Percentiles rank a stretch among this genome's conserved stretches.
These are phyloP conservation scores for Umbelopsis vinacea DNA, from an alignment of 192 early-diverging fungal species.

Conservation along the genomic window DNA sequence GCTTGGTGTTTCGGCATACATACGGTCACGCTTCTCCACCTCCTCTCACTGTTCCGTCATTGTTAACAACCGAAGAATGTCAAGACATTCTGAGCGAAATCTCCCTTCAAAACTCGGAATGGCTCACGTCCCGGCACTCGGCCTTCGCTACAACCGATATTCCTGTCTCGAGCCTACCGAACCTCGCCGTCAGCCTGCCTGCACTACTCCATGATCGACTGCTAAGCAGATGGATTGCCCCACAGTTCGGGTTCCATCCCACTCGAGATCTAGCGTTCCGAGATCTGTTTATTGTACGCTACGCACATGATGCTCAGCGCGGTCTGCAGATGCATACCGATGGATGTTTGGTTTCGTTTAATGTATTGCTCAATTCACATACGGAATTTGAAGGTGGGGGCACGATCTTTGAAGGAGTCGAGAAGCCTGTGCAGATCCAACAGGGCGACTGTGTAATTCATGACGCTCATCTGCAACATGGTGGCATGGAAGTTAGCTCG, in stretches of 20 bases:
- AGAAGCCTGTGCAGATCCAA: slow-evolving; percentile 21
- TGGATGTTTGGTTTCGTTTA: slow-evolving; percentile 59
- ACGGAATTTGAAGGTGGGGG: slow-evolving; percentile 59
- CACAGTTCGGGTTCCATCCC: slow-evolving; percentile 37
- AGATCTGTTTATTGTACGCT: slow-evolving; percentile 54
- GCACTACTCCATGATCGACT: slow-evolving; percentile 32
- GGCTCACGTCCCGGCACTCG: slow-evolving; percentile 53
- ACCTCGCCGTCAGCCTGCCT: slow-evolving; percentile 29
- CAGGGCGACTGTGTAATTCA: slow-evolving; percentile 55
- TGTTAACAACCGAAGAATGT: slow-evolving; percentile 29
- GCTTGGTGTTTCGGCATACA: slow-evolving; percentile 31
- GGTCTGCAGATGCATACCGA: slow-evolving; percentile 53
- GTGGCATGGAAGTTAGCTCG: slow-evolving; percentile 44
- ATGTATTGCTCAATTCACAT: slow-evolving; percentile 49
- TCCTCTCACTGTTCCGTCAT: not conserved
- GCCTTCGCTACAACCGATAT: slow-evolving; percentile 57
- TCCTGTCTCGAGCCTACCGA: slow-evolving; percentile 30
- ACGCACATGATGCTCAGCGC: slow-evolving; percentile 47
- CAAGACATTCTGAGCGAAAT: slow-evolving; percentile 34
- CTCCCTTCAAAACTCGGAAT: slow-evolving; percentile 20
- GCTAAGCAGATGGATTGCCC: slow-evolving; percentile 30
- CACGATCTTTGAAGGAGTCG: slow-evolving; percentile 44
- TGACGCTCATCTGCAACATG: slow-evolving; percentile 47
- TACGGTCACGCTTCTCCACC: not conserved
- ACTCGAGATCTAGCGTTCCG: slow-evolving; percentile 41